Conservation (phyloP, 2,329 filamentous ascomycete species). For the Pseudogymnoascus destructans region DNA sequence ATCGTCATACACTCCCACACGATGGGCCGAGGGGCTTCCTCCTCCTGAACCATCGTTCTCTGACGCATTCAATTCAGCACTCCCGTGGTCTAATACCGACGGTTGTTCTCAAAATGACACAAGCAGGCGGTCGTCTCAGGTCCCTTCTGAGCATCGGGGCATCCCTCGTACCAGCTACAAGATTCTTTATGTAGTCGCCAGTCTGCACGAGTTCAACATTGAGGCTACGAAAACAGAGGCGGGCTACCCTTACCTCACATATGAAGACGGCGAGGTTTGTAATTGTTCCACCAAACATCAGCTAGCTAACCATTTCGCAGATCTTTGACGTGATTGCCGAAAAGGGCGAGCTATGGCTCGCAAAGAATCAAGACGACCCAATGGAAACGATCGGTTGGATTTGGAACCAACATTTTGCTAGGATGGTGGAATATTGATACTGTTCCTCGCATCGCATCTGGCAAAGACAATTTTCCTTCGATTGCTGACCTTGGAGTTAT, state of each 20-base stretch:
- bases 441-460: neutral
- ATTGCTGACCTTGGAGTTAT: neutral
- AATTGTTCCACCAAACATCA: neutral
- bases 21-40: slow-evolving; percentile 16
- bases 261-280: slow-evolving; percentile 77
- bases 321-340: slow-evolving; percentile 89
- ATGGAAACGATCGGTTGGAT: slow-evolving; percentile 81
- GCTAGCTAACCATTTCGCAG: slow-evolving; percentile 27
- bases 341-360: slow-evolving; percentile 95
- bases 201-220: slow-evolving; percentile 94
- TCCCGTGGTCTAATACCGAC: slow-evolving; percentile 61
- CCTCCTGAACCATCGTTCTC: slow-evolving; percentile 44
- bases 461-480: neutral
- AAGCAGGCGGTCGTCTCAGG: slow-evolving; percentile 37
- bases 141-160: slow-evolving; percentile 45
- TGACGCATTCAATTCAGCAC: slow-evolving; percentile 73
- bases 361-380: slow-evolving; percentile 89
- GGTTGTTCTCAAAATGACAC: slow-evolving; percentile 32
- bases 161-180: slow-evolving; percentile 43
- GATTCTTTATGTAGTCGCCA: slow-evolving; percentile 82
- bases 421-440: slow-evolving; percentile 1
- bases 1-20: neutral
- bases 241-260: slow-evolving; percentile 90
- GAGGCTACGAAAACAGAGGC: slow-evolving; percentile 82
- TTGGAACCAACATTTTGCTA: slow-evolving; percentile 94